phyloP scores from a whole-genome alignment of 2,329 filamentous ascomycete species.

The Mariannaea elegans region DNA sequence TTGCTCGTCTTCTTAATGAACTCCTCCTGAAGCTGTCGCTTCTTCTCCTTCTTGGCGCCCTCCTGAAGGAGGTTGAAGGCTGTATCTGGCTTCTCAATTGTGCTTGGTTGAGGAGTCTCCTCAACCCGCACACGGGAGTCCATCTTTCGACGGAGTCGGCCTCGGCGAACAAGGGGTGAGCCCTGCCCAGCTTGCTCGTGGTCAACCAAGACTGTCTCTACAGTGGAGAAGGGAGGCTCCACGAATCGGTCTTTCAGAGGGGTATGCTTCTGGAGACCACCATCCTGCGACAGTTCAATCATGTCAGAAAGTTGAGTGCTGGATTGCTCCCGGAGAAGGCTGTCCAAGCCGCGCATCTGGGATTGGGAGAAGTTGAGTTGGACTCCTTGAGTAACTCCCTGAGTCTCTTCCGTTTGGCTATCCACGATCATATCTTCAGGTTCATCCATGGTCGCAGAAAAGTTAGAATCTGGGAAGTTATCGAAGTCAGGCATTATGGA shows the following conservation, averaged over 20 bases:
- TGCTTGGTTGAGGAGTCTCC: conserved; percentile 31
- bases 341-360: conserved; percentile 67
- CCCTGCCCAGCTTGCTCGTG: conserved; percentile 58
- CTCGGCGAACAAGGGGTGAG: conserved; percentile 72
- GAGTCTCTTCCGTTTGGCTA: conserved; percentile 50
- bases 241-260: conserved; percentile 75
- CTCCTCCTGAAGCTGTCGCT: conserved; percentile 58
- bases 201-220: conserved; percentile 70
- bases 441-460: conserved; percentile 67
- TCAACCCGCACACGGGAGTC: conserved; percentile 39
- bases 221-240: conserved; percentile 71
- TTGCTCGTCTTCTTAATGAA: conserved; percentile 90
- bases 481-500: conserved; percentile 67
- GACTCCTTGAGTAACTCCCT: conserved; percentile 54
- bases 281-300: conserved; percentile 82
- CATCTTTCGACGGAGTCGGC: conserved; percentile 58
- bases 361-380: conserved; percentile 68
- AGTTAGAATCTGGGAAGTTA: conserved; percentile 66
- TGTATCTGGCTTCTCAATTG: conserved; percentile 36
- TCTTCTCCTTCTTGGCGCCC: conserved; percentile 65
- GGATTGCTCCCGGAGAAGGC: conserved; percentile 56
- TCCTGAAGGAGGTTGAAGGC: conserved; percentile 79
- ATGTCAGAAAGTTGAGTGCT: conserved; percentile 73
- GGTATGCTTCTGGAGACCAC: conserved; percentile 76
- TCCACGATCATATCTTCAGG: conserved; percentile 61